Percentiles rank a stretch among this genome's conserved stretches.
These are phyloP conservation scores for Otatea glauca DNA, from an alignment of 176 grass and related monocot genomes.

Conservation along the genomic window DNA sequence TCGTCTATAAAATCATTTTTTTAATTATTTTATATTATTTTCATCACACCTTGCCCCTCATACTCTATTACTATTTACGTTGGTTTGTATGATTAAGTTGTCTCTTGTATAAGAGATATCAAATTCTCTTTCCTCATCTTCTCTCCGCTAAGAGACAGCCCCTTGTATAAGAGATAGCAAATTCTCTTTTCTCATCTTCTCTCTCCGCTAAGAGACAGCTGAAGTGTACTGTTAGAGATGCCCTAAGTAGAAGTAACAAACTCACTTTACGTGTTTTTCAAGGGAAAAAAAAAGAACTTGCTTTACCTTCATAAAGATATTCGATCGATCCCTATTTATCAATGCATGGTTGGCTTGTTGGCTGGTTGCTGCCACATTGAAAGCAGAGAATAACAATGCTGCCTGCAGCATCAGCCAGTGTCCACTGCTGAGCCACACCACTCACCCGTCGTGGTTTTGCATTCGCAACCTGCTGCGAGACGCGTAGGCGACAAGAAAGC, in stretches of 20 bases:
- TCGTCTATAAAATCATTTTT: too few species aligned
- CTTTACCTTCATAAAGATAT: neutral
- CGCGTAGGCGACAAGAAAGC: conserved; percentile 33
- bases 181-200: too few species aligned
- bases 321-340: neutral
- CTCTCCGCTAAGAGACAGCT: too few species aligned
- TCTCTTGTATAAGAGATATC: too few species aligned
- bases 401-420: neutral
- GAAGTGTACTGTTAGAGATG: too few species aligned
- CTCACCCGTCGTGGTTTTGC: neutral
- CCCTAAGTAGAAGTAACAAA: neutral
- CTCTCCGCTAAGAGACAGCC: too few species aligned
- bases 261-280: neutral
- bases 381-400: neutral
- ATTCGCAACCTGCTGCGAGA: neutral
- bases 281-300: neutral
- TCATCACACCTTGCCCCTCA: too few species aligned
- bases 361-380: conserved; percentile 1
- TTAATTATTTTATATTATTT: too few species aligned
- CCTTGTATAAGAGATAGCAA: too few species aligned
- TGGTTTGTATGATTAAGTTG: too few species aligned
- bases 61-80: too few species aligned
- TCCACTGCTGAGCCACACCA: neutral
- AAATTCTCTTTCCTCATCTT: too few species aligned
- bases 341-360: neutral